Conservation (phyloP, 768 basidiomycete species). For the Pleurotus platypus region DNA sequence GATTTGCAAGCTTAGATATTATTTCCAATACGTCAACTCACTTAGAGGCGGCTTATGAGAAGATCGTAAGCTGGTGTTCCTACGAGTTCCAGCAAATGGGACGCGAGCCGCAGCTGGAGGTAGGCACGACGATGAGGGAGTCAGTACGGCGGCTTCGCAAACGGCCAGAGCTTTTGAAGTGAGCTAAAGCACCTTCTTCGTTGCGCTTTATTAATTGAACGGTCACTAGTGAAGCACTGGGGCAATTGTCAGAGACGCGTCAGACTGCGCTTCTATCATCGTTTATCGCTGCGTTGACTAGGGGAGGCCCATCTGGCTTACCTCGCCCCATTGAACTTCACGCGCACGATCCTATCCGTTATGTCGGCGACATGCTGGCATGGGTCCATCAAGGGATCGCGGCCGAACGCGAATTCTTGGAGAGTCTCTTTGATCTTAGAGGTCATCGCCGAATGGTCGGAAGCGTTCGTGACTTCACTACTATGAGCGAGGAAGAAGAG, state of each 20-base stretch:
- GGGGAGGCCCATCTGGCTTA: constrained; percentile 79
- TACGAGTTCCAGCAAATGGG: constrained; percentile 83
- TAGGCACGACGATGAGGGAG: constrained; percentile 61
- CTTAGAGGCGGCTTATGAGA: constrained; percentile 88
- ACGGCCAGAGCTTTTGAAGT: constrained; percentile 78
- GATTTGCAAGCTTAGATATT: constrained; percentile 68
- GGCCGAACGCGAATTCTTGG: constrained; percentile 91
- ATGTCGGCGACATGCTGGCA: constrained; percentile 97
- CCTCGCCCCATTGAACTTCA: constrained; percentile 96
- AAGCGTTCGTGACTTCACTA: constrained; percentile 49
- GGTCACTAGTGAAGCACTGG: constrained; percentile 58
- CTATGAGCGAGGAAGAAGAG: constrained; percentile 63
- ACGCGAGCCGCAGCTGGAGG: constrained; percentile 71
- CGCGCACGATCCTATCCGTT: constrained; percentile 94
- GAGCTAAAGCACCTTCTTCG: constrained; percentile 16
- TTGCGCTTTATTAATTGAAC: neutral
- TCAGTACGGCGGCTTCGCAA: constrained; percentile 70
- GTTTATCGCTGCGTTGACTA: constrained; percentile 85
- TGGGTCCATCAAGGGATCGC: constrained; percentile 98
- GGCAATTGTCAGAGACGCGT: constrained; percentile 75
- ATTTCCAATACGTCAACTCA: constrained; percentile 78
- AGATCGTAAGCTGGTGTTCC: constrained; percentile 80
- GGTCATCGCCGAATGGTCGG: constrained; percentile 74
- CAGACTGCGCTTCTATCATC: constrained; percentile 75
- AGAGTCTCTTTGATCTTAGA: constrained; percentile 75